These are phyloP conservation scores for Paradendryphiella salina DNA, from an alignment of 2,329 filamentous ascomycete genomes.

Conservation along the genomic window DNA sequence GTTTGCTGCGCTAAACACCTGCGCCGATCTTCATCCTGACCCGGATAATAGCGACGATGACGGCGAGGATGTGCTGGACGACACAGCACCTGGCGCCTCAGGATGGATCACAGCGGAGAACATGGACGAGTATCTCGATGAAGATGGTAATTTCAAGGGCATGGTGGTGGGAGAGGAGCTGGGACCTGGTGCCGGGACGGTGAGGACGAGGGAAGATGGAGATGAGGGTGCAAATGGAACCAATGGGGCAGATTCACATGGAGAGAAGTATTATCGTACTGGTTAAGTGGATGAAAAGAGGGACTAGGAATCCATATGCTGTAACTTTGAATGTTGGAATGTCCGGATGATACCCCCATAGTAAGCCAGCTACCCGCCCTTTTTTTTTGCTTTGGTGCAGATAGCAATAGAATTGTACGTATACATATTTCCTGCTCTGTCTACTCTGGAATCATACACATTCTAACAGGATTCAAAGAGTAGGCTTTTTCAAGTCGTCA, in stretches of 20 bases:
- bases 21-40: slow-evolving; percentile 77
- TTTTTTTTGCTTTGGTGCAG: too few relatives aligned
- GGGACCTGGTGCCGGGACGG: slow-evolving; percentile 46
- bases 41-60: slow-evolving; percentile 63
- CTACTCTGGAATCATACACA: too few relatives aligned
- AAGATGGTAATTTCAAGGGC: slow-evolving; percentile 46
- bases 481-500: too few relatives aligned
- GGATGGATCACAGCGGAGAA: slow-evolving; percentile 94
- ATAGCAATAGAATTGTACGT: too few relatives aligned
- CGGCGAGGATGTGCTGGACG: slow-evolving; percentile 52
- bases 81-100: slow-evolving; percentile 69
- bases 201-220: slow-evolving; percentile 40
- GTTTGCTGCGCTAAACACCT: slow-evolving; percentile 71
- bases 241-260: slow-evolving; percentile 32
- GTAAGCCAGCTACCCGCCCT: too few relatives aligned
- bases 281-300: slow-evolving; percentile 17
- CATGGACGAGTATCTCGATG: slow-evolving; percentile 68
- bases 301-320: neutral
- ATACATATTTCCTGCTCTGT: too few relatives aligned
- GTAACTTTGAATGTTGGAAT: neutral
- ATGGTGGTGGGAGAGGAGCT: slow-evolving; percentile 34
- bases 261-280: slow-evolving; percentile 46
- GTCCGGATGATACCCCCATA: slow-evolving; percentile 7
- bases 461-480: too few relatives aligned
- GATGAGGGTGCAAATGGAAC: slow-evolving; percentile 34